Base-by-base conservation (phyloP, 2,329 filamentous ascomycete genomes). In the Fusarium secorum region DNA sequence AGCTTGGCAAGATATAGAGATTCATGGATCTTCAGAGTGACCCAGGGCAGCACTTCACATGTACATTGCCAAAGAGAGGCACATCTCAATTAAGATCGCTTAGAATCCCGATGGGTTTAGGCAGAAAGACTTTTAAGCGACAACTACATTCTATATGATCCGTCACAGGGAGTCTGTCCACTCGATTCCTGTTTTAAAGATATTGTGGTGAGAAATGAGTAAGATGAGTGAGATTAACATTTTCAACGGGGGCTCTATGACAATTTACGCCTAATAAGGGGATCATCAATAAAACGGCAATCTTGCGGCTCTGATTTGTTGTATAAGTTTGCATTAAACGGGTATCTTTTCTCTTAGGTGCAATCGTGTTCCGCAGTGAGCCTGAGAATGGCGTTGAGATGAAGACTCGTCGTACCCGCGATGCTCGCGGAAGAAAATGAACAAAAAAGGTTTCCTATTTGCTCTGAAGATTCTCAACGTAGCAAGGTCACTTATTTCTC, bases 61-160 rank as follows among this genome's bases (percentile, higher is more conserved):
- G 1, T 14, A 3, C 5, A 18, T 49, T n/a, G 9, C 9, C 18
- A 15, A 4, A 22, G 7, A 22, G n/a, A 49, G 45, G 28, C n/a
- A 10, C 28, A 22, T 24, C 15, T 24, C 11, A 9, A 14, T 11
- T 4, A 20, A 18, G 3, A 5, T 10, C 8, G 15, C 28, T 22
- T 0, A 24, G 28, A 5, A 10, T 11, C 8, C 10, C 10, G 6
- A 32, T 13, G 0, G 0, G 13, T 45, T 20, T 15, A 15, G 15
- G 11, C 1, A 10, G 2, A 14, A 14, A 11, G 3, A 9, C n/a
- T 20, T 8, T 5, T 7, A 3, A 49, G 5, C 46, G 15, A 14
- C 11, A 7, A 1, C 4, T 18, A 6, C 11, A 32, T 24, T 20
- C 7, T 11, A 26, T 26, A n/a, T 4, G n/a, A 24, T 49, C 8